Base-by-base conservation (phyloP, 2,329 filamentous ascomycete species). In the Dactylonectria estremocensis region DNA sequence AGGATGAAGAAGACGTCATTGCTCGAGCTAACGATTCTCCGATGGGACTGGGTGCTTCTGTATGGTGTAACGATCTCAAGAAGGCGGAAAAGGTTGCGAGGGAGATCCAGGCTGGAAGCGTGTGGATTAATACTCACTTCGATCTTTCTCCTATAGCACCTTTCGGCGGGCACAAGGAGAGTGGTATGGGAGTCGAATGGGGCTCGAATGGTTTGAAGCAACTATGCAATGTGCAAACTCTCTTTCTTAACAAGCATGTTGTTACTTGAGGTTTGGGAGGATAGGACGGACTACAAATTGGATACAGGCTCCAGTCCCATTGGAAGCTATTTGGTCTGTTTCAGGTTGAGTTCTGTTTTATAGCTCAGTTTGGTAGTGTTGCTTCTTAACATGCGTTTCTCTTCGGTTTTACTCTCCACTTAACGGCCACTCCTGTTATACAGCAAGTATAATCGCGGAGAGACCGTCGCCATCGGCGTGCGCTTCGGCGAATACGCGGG, bases 111-210 rank as follows among this genome's bases (percentile, higher is more conserved):
- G 84, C 86, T 0, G 89, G 89, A 1, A 85, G 78, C 4, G 87
- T 91, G 1, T 91, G 88, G 85, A 85, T 91, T 69, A 91, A 91
- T 76, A 82, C 58, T 11, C 89, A 85, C 70, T 80, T 89, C 71
- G 88, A 90, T 74, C 71, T 78, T 1, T 69, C 74, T 3, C 78
- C 78, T 0, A 61, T 72, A 14, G 79, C 72, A 4, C 79, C 83
- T 0, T 85, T 84, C 59, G 83, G 83, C 1, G 84, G 83, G 3
- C 82, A 84, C 58, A 85, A 85, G 73, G 72, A 80, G 50, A 85
- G 83, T 53, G 83, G 84, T 0, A 77, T 84, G 33, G 84, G 84
- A 0, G 73, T 76, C 16, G 83, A 85, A 64, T 82, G 80, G 77
- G 83, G 83, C 0, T 37, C 80, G 16, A 74, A 72, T 55, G 83